A percentile compares a stretch with the other conserved stretches of the same genome.
These are phyloP conservation scores for Saksenaea oblongispora DNA, from an alignment of 371 early-diverging fungal species.

Conservation along the genomic window DNA sequence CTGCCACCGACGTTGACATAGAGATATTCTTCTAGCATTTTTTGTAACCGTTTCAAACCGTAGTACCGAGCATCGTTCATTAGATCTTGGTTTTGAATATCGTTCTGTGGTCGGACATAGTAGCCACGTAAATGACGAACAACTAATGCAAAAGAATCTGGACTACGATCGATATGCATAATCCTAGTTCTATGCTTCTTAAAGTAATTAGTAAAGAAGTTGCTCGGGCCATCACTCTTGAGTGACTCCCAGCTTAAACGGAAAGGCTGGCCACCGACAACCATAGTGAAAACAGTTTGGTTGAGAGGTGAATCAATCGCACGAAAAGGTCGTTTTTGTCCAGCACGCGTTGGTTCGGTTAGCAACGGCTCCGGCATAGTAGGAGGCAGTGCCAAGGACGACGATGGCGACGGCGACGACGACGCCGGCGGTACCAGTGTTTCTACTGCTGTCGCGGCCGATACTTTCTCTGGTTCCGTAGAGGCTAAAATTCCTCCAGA, in stretches of 20 bases:
- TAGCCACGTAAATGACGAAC: constrained; percentile 66
- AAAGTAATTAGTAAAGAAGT: constrained; percentile 46
- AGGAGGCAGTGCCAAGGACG: neutral
- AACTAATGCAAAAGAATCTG: constrained; percentile 57
- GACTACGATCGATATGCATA: constrained; percentile 62
- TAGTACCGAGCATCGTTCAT: constrained; percentile 55
- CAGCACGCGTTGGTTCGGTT: neutral
- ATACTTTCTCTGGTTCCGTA: neutral
- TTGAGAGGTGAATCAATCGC: constrained; percentile 21
- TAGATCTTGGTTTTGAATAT: constrained; percentile 48
- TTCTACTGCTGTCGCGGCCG: neutral
- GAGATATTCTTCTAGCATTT: constrained; percentile 43
- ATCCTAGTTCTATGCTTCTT: constrained; percentile 26
- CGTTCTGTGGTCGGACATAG: constrained; percentile 51
- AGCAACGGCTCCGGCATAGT: neutral
- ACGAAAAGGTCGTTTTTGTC: constrained; percentile 1
- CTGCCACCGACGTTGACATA: constrained; percentile 53
- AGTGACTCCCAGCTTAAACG: constrained; percentile 49
- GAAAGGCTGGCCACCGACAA: constrained; percentile 47
- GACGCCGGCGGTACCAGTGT: neutral
- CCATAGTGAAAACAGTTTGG: constrained; percentile 38
- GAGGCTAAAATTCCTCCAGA: neutral
- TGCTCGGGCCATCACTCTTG: constrained; percentile 51
- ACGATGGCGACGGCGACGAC: neutral
- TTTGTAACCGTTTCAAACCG: constrained; percentile 48